Evolutionary conservation across 176 grass and related monocot species (phyloP).

Genomic region (Pontederia paniculata): DNA sequence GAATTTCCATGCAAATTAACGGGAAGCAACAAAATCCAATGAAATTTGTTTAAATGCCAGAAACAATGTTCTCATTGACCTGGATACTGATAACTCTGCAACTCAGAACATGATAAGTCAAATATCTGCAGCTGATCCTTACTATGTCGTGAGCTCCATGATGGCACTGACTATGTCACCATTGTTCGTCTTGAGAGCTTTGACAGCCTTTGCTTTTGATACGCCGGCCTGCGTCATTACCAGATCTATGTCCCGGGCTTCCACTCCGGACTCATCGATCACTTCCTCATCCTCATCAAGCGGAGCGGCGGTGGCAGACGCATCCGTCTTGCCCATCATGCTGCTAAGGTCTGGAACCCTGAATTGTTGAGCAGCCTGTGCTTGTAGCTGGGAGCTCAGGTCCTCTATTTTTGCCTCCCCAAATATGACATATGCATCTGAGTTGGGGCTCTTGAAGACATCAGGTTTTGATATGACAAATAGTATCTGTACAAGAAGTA

Average conservation of each 20-base stretch:
- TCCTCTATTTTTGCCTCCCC: not conserved
- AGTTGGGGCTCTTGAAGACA: constrained; percentile 1
- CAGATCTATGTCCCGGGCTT: not conserved
- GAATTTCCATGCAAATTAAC: too few relatives aligned
- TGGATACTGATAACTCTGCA: too few relatives aligned
- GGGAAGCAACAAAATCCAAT: too few relatives aligned
- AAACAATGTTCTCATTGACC: too few relatives aligned
- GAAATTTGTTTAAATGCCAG: too few relatives aligned
- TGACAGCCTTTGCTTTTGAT: not conserved
- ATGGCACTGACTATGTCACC: not conserved
- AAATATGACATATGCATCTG: not conserved
- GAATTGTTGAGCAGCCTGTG: not conserved
- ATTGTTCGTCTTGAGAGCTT: not conserved
- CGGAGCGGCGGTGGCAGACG: not conserved
- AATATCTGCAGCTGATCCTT: not conserved
- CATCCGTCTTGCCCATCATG: not conserved
- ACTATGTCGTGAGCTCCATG: not conserved
- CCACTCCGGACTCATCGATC: not conserved
- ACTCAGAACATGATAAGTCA: too few relatives aligned
- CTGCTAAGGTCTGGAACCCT: not conserved
- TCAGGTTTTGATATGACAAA: constrained; percentile 3
- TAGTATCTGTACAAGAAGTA: not conserved
- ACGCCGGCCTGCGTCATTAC: not conserved
- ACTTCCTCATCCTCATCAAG: not conserved
- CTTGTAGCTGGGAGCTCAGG: not conserved